Evolutionary conservation across 192 early-diverging fungal species (phyloP), one percentile per base, ranked within the genome.

Genomic region (Jimgerdemannia lactiflua): DNA sequence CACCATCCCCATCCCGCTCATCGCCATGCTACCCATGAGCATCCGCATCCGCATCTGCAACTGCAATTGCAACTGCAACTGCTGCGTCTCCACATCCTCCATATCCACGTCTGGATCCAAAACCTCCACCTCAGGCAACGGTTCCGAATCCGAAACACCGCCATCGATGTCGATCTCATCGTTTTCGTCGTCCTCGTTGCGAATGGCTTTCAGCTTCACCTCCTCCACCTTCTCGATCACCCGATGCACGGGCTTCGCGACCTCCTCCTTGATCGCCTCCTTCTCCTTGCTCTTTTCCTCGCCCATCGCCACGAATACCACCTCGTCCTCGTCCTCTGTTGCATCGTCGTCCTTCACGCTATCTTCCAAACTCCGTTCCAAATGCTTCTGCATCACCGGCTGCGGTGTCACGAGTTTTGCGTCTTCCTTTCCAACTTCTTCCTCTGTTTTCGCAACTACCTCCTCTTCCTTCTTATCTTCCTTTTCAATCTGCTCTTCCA

Each of bases 381-480:
- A 29, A 29, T 29, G 29, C 29, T 29, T 29, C 29, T 29, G 29
- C 29, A 29, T 29, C 29, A 29, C 29, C 29, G 14, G 49, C 49
- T 14, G 14, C 49, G 49, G 14, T 59, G 8, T 59, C 49, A 14
- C 49, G 8, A 59, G 6, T 11, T 71, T 49, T n/a, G 3, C 40
- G 6, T 65, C 40, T 2, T 20, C 4, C n/a, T 10, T 59, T 71
- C 20, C 43, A 7, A 80, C 84, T 49, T 73, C 74, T 4, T 72
- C 19, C 29, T 80, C 78, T 4, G 71, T 66, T 7, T 42, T 39
- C 14, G 63, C 43, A 11, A 43, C 67, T 9, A 77, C 75, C 18
- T 73, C 70, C 7, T 71, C 72, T 42, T 82, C 78, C 9, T 79
- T 81, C 17, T 81, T 73, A 17, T 77, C 70, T 42, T 71, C 20